A percentile compares a stretch with the other conserved stretches of the same genome.
phyloP scores from a whole-genome alignment of 192 early-diverging fungal genomes.

The Haplosporangium gracile region DNA sequence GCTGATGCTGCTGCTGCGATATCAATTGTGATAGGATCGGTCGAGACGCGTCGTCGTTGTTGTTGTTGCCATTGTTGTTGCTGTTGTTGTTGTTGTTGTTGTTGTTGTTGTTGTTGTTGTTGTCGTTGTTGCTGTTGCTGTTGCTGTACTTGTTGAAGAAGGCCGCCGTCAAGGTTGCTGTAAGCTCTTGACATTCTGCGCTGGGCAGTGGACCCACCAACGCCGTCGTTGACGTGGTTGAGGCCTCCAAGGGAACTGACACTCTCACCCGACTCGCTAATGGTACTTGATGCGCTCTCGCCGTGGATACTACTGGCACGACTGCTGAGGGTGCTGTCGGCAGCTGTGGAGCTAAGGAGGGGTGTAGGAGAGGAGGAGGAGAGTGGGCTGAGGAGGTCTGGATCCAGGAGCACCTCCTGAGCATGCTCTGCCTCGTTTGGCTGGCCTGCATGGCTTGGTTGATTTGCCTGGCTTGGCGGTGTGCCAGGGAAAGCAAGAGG shows the following conservation, averaged over 20 bases:
- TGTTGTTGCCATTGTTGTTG: no score
- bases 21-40: neutral
- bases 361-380: neutral
- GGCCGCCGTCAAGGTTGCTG: neutral
- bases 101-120: neutral
- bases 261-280: conserved; percentile 32
- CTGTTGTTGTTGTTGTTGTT: no score
- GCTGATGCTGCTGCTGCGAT: neutral
- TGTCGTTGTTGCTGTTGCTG: neutral
- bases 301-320: conserved; percentile 27
- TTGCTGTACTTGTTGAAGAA: neutral
- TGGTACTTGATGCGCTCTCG: conserved; percentile 2
- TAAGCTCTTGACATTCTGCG: conserved; percentile 41
- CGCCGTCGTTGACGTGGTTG: conserved; percentile 54
- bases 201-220: conserved; percentile 31
- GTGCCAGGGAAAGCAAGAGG: neutral
- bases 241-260: conserved; percentile 40
- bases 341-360: neutral
- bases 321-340: conserved; percentile 10
- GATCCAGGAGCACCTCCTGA: conserved; percentile 4
- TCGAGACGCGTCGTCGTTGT: neutral
- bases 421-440: neutral
- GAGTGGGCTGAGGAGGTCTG: neutral
- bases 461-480: neutral
- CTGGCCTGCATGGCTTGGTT: neutral